Base-by-base conservation (phyloP, 1,139 yeast species). In the Suhomyces terraborum region DNA sequence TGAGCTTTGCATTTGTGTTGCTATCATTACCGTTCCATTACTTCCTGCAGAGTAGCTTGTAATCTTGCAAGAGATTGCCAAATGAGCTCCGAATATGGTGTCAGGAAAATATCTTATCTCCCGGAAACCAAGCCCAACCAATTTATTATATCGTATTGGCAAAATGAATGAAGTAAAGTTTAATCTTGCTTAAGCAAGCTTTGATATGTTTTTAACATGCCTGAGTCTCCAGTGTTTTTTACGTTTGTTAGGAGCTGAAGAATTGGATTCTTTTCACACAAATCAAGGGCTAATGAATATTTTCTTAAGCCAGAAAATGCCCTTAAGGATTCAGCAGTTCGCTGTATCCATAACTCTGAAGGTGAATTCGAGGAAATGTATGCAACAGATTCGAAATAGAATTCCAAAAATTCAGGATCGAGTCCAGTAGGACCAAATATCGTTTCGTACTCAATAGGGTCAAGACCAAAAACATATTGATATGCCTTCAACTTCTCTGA, bases 401-500 rank as follows among this genome's bases (percentile, higher is more conserved):
- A 78, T 20, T 72, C 73, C 12, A 84, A 59, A 42, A 79, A 73
- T 13, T 77, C 80, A 0, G 78, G 59, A 43, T 84, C 91, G 1
- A 84, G 60, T 1, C 88, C 88, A 3, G 76, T 70, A 2, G 57
- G 47, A 1, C 59, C 52, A 46, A 78, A 80, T 2, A 79, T 54
- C 1, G 56, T 54, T 1, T 52, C 35, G 30, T 72, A 63, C 2
- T 63, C 61, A 0, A 47, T 41, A 0, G 67, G 48, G 2, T 65
- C 51, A 1, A 79, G 43, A 1, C 50, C 42, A 10, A 79, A 54
- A 7, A 80, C 66, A 47, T 69, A 77, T 14, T 53, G 42, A 46
- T 76, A 76, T 0, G 77, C 75, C 7, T 62, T 50, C 2, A 40
- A 43, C 47, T 62, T 66, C 28, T 66, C 50, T 0, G 55, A 50